phyloP scores from a whole-genome alignment of 2,329 filamentous ascomycete species.

The Sordariomycetes sp. region DNA sequence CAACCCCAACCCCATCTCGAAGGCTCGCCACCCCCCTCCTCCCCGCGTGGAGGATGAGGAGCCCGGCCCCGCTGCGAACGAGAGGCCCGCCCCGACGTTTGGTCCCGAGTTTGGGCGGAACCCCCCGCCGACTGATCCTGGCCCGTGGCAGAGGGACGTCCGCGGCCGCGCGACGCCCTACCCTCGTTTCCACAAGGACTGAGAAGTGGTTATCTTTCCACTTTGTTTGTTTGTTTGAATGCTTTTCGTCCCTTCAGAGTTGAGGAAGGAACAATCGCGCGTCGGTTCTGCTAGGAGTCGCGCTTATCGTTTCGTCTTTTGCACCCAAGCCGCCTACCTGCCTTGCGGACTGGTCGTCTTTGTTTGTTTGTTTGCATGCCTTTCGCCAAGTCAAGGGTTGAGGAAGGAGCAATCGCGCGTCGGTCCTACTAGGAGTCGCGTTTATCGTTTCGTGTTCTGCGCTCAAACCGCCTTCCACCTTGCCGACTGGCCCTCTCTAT shows the following conservation, averaged over 20 bases:
- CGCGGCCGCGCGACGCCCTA: background rate
- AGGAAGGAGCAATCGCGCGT: too few relatives aligned
- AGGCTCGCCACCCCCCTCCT: background rate
- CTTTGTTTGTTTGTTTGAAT: background rate
- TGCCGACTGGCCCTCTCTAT: too few relatives aligned
- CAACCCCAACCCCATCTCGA: background rate
- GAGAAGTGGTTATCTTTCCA: background rate
- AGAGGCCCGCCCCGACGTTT: background rate
- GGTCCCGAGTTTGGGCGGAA: background rate
- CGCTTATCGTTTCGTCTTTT: too few relatives aligned
- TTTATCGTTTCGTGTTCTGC: too few relatives aligned
- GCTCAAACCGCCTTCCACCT: too few relatives aligned
- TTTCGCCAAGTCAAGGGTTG: too few relatives aligned
- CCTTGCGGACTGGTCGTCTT: too few relatives aligned
- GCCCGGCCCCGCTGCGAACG: background rate
- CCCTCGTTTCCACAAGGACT: background rate
- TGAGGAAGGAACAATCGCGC: too few relatives aligned
- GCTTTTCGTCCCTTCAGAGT: background rate
- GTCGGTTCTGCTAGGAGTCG: too few relatives aligned
- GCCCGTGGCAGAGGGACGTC: background rate
- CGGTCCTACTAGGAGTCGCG: too few relatives aligned
- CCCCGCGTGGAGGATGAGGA: background rate
- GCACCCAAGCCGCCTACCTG: too few relatives aligned
- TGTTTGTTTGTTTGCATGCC: too few relatives aligned
- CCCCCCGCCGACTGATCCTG: background rate